Evolutionary conservation across 192 early-diverging fungal genomes (phyloP).

Genomic region (Dimargaris cristalligena): DNA sequence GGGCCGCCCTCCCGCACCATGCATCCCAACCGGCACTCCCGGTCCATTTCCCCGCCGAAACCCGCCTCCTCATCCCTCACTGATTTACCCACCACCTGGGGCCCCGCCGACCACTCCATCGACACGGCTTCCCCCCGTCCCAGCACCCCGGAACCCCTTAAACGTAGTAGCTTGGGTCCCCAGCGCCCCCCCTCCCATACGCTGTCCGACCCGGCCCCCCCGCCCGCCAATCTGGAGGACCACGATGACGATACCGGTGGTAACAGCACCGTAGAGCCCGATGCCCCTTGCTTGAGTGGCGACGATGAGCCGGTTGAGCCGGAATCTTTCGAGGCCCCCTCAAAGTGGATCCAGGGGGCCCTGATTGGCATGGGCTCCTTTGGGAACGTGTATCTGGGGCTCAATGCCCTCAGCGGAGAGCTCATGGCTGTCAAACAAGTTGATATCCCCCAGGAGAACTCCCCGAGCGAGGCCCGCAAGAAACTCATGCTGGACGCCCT

Average conservation of each 20-base stretch:
- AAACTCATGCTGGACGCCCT: constrained; percentile 72
- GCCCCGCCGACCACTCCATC: not conserved
- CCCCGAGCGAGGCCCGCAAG: constrained; percentile 52
- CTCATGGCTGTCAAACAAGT: constrained; percentile 99
- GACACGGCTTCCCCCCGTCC: not conserved
- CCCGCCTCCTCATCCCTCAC: not conserved
- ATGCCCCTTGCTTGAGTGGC: not conserved
- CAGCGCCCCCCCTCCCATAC: not conserved
- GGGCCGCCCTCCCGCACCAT: too few species aligned
- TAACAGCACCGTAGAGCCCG: too few species aligned
- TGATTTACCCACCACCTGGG: not conserved
- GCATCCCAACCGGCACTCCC: not conserved
- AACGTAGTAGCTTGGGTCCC: not conserved
- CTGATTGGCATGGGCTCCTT: constrained; percentile 94
- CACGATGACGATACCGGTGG: not conserved
- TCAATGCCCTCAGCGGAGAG: constrained; percentile 74
- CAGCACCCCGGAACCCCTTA: not conserved
- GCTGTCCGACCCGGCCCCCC: not conserved
- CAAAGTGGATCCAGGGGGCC: constrained; percentile 69
- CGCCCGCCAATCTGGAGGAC: not conserved
- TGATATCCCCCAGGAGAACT: constrained; percentile 48
- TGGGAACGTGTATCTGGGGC: constrained; percentile 81
- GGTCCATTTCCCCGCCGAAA: not conserved
- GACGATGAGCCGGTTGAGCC: not conserved
- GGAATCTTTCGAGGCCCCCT: constrained; percentile 12